These are phyloP conservation scores for Torulaspora delbrueckii DNA, from an alignment of 805 yeast species.

Conservation along the genomic window DNA sequence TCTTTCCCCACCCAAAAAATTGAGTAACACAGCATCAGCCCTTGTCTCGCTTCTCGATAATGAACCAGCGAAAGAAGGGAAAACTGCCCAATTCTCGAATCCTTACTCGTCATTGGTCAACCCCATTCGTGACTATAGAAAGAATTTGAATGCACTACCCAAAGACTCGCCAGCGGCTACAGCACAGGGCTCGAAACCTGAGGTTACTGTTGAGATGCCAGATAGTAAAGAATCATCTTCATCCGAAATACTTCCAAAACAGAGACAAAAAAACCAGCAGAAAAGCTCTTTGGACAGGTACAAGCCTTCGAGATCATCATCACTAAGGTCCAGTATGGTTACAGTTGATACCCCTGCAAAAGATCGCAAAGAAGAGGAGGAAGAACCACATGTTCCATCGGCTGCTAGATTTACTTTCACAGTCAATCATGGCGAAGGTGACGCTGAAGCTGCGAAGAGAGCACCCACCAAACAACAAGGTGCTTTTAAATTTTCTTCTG, in stretches of 20 bases:
- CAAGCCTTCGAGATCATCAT: conserved; percentile 38
- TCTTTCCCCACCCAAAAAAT: conserved; percentile 22
- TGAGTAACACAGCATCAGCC: conserved; percentile 48
- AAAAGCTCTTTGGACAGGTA: conserved; percentile 26
- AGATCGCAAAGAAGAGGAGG: conserved; percentile 1
- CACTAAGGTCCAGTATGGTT: conserved; percentile 34
- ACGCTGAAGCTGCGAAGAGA: conserved; percentile 8
- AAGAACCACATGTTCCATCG: conserved; percentile 6
- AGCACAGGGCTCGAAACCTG: conserved; percentile 1
- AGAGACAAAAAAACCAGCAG: conserved; percentile 6
- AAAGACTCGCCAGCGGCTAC: background rate
- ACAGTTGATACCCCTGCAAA: conserved; percentile 18
- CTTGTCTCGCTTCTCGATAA: conserved; percentile 42
- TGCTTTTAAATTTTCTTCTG: background rate
- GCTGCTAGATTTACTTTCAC: conserved; percentile 10
- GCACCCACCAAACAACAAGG: background rate
- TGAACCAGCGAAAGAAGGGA: conserved; percentile 15
- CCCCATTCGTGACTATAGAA: conserved; percentile 16
- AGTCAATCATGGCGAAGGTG: background rate
- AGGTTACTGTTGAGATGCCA: conserved; percentile 14
- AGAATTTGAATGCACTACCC: conserved; percentile 5
- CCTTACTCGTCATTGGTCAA: conserved; percentile 38
- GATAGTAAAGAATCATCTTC: conserved; percentile 7
- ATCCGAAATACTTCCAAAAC: conserved; percentile 5
- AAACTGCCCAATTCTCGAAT: conserved; percentile 34